These are phyloP conservation scores for Rubus idaeus DNA, from an alignment of 306 rosid species.

Conservation along the genomic window DNA sequence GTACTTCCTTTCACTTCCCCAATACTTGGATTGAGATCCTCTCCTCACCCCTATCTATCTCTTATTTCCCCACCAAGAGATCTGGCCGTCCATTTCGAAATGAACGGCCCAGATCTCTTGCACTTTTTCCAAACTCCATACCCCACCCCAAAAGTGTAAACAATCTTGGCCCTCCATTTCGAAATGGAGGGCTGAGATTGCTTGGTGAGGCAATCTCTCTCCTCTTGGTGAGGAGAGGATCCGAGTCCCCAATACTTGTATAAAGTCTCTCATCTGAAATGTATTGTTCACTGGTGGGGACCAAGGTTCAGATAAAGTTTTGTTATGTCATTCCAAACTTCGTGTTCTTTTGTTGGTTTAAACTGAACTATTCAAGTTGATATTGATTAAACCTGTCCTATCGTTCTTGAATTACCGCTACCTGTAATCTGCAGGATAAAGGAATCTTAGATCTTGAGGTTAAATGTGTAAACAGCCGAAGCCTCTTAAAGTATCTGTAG, in stretches of 20 bases:
- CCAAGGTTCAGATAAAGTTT: background rate
- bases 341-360: background rate
- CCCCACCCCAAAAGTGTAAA: no score
- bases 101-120: no score
- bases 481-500: background rate
- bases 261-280: conserved; percentile 1
- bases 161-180: no score
- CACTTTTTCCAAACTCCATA: no score
- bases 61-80: no score
- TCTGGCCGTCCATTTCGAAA: no score
- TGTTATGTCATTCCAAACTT: background rate
- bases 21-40: no score
- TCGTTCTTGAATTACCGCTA: background rate
- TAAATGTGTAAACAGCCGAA: background rate
- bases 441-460: background rate
- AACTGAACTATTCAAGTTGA: background rate
- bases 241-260: conserved; percentile 4
- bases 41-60: no score
- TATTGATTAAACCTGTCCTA: background rate
- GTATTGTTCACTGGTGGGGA: background rate
- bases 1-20: background rate
- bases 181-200: no score
- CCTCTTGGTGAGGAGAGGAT: no score
- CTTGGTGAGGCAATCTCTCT: no score
- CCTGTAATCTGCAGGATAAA: background rate